Percentiles rank a stretch among this genome's conserved stretches.
phyloP scores from a whole-genome alignment of 2,329 filamentous ascomycete species.

The Huntiella bhutanensis region DNA sequence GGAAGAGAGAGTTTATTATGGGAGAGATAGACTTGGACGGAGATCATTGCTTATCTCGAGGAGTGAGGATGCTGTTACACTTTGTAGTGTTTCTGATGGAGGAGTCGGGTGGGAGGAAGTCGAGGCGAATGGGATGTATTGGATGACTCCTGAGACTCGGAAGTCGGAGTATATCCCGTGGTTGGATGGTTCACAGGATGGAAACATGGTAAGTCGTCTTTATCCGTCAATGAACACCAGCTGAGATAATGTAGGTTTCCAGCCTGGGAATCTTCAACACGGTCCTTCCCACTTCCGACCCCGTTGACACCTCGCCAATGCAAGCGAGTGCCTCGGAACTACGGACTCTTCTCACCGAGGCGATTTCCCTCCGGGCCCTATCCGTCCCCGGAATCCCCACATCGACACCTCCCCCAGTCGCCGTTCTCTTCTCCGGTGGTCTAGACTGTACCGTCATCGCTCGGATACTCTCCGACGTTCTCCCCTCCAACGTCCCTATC shows the following conservation, averaged over 20 bases:
- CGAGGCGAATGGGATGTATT: constrained; percentile 65
- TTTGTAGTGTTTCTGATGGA: constrained; percentile 53
- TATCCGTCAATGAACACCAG: constrained; percentile 4
- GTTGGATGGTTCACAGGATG: background rate
- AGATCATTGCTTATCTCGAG: constrained; percentile 53
- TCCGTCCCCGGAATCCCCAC: constrained; percentile 32
- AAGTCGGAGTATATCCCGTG: constrained; percentile 10
- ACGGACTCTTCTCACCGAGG: background rate
- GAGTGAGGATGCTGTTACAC: constrained; percentile 27
- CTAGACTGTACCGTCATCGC: constrained; percentile 84
- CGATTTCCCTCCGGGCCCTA: constrained; percentile 44
- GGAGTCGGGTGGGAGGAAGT: constrained; percentile 53
- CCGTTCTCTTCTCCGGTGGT: constrained; percentile 82
- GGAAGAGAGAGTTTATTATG: constrained; percentile 50
- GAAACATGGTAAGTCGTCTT: constrained; percentile 9
- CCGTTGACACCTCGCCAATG: background rate
- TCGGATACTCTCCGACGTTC: constrained; percentile 55
- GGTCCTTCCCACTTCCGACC: constrained; percentile 18
- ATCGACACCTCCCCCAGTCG: constrained; percentile 28
- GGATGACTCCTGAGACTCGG: constrained; percentile 31
- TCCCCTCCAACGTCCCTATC: constrained; percentile 49
- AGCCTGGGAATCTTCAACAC: constrained; percentile 35
- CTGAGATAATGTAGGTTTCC: constrained; percentile 26
- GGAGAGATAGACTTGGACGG: constrained; percentile 70
- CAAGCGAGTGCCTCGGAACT: background rate